These are phyloP conservation scores for Sphagnum fallax DNA, from an alignment of 228 moss, liverwort and hornwort species.

Conservation along the genomic window DNA sequence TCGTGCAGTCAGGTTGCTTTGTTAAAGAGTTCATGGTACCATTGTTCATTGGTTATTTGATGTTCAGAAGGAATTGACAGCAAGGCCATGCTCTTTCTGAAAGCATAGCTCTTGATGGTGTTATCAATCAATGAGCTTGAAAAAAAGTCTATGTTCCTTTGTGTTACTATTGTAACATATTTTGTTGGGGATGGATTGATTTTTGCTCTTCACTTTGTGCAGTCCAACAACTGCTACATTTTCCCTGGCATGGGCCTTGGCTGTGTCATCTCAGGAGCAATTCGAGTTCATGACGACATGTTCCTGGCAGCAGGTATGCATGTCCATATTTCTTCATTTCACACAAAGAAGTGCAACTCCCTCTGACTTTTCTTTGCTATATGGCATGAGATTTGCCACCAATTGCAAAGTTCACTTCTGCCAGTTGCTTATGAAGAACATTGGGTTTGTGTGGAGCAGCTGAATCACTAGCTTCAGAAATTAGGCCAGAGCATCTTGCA, in stretches of 20 bases:
- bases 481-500: conserved; percentile 27
- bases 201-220: not conserved
- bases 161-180: no score
- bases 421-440: no score
- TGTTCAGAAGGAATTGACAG: not conserved
- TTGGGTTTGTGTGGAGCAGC: conserved; percentile 8
- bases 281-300: conserved; percentile 25
- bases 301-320: conserved; percentile 41
- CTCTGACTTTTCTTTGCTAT: no score
- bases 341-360: not conserved
- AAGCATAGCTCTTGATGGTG: not conserved
- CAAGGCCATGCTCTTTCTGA: not conserved
- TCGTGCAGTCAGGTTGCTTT: not conserved
- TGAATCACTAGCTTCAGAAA: conserved; percentile 15
- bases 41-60: not conserved
- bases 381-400: no score
- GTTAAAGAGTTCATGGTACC: not conserved
- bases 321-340: conserved; percentile 6
- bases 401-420: no score
- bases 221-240: conserved; percentile 23
- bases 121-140: not conserved
- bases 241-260: conserved; percentile 48
- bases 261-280: conserved; percentile 28
- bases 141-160: not conserved
- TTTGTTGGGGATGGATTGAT: no score